Evolutionary conservation across 129 eudicot genomes (phyloP).

Genomic region (Logfia minima): DNA sequence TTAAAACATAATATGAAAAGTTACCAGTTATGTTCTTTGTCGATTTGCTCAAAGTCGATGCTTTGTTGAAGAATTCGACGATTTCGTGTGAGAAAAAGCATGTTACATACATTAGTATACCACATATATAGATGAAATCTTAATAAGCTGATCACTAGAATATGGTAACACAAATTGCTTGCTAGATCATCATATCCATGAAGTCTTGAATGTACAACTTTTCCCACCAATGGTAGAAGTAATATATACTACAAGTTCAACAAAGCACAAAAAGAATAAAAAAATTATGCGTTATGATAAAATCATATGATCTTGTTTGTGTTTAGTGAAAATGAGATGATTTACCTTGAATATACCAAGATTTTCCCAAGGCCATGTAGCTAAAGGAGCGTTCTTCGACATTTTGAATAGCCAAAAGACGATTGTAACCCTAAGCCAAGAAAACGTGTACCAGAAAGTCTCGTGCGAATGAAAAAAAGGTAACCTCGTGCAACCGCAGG

Average conservation of each 20-base stretch:
- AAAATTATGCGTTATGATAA: neutral
- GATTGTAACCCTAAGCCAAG: constrained; percentile 5
- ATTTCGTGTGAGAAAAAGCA: constrained; percentile 68
- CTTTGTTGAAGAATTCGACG: constrained; percentile 65
- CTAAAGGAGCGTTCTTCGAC: constrained; percentile 41
- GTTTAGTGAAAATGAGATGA: neutral
- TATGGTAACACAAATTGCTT: constrained; percentile 59
- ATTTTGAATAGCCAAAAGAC: constrained; percentile 8
- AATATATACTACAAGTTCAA: constrained; percentile 46
- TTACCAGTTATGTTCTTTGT: constrained; percentile 79
- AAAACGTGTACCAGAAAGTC: neutral
- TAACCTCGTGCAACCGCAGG: neutral
- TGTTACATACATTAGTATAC: constrained; percentile 58
- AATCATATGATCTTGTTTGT: neutral
- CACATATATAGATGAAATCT: constrained; percentile 48
- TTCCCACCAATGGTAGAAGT: constrained; percentile 69
- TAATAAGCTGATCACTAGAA: constrained; percentile 54
- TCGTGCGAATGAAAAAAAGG: neutral
- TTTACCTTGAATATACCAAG: constrained; percentile 65
- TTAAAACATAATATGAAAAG: neutral
- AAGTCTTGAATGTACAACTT: constrained; percentile 36
- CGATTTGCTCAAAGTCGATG: constrained; percentile 76
- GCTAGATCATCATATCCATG: constrained; percentile 34
- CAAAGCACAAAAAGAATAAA: neutral
- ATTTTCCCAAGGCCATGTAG: constrained; percentile 65